A percentile compares a stretch with the other conserved stretches of the same genome.
phyloP scores from a whole-genome alignment of 2,329 filamentous ascomycete species.

The Venturia asperata region DNA sequence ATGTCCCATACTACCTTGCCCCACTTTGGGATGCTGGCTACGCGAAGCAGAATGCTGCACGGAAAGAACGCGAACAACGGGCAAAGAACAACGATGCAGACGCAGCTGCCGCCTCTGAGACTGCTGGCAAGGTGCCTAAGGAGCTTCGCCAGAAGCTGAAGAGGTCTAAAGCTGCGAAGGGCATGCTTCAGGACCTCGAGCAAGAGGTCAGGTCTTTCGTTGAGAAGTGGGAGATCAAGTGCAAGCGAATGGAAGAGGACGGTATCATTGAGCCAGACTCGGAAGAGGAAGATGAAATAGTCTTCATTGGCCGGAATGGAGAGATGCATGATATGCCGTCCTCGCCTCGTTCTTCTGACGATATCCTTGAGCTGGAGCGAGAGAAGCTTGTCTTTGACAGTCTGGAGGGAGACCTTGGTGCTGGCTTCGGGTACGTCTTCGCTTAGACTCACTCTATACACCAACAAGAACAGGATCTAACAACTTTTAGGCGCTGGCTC shows the following conservation, averaged over 20 bases:
- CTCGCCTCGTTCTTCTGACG: constrained; percentile 42
- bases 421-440: constrained; percentile 68
- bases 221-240: constrained; percentile 38
- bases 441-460: neutral
- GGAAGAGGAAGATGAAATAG: constrained; percentile 74
- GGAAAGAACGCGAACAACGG: constrained; percentile 17
- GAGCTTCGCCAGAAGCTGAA: constrained; percentile 21
- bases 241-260: constrained; percentile 32
- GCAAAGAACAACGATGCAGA: neutral
- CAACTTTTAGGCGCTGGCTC: constrained; percentile 67
- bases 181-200: constrained; percentile 76
- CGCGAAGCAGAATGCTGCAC: constrained; percentile 41
- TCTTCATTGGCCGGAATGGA: constrained; percentile 70
- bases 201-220: constrained; percentile 75
- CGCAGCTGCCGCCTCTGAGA: constrained; percentile 2
- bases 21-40: constrained; percentile 67
- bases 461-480: constrained; percentile 12
- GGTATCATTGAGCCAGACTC: constrained; percentile 32
- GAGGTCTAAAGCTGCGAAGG: constrained; percentile 63
- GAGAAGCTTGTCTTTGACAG: constrained; percentile 76
- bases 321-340: constrained; percentile 50
- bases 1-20: constrained; percentile 83
- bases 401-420: constrained; percentile 64
- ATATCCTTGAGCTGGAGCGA: constrained; percentile 44
- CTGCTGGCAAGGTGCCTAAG: constrained; percentile 16